These are phyloP conservation scores for Xylariaceae sp. DNA, from an alignment of 2,329 filamentous ascomycete species.

Conservation along the genomic window DNA sequence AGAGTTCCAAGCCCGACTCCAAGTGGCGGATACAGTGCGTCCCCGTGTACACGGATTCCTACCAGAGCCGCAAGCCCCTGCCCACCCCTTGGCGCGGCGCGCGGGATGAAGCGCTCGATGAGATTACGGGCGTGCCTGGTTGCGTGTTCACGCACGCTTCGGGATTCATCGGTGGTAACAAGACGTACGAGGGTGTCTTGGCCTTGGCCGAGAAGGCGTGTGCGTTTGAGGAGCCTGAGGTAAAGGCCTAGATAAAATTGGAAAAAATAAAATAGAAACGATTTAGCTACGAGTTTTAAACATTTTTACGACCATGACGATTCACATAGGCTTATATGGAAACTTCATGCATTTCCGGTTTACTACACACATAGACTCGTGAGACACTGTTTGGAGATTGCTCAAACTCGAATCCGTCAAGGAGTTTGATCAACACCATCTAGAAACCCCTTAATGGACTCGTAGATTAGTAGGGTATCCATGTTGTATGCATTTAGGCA, in stretches of 20 bases:
- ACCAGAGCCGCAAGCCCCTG: conserved; percentile 84
- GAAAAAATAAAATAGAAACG: neutral
- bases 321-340: neutral
- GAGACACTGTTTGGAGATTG: too few relatives aligned
- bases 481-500: too few relatives aligned
- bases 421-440: too few relatives aligned
- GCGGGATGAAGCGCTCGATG: conserved; percentile 77
- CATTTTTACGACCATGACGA: neutral
- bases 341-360: too few relatives aligned
- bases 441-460: neutral
- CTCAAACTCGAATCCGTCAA: too few relatives aligned
- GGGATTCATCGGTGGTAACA: conserved; percentile 94
- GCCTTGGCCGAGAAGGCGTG: conserved; percentile 78
- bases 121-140: conserved; percentile 60
- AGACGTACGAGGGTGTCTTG: conserved; percentile 80
- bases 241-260: neutral
- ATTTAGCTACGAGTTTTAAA: neutral
- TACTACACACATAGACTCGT: too few relatives aligned
- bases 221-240: conserved; percentile 32
- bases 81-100: conserved; percentile 90
- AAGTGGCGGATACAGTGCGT: conserved; percentile 96
- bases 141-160: conserved; percentile 90
- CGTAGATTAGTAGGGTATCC: neutral
- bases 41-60: conserved; percentile 77
- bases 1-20: conserved; percentile 65